Base-by-base conservation (phyloP, 192 early-diverging fungal species). In the Rhizophlyctis rosea region DNA sequence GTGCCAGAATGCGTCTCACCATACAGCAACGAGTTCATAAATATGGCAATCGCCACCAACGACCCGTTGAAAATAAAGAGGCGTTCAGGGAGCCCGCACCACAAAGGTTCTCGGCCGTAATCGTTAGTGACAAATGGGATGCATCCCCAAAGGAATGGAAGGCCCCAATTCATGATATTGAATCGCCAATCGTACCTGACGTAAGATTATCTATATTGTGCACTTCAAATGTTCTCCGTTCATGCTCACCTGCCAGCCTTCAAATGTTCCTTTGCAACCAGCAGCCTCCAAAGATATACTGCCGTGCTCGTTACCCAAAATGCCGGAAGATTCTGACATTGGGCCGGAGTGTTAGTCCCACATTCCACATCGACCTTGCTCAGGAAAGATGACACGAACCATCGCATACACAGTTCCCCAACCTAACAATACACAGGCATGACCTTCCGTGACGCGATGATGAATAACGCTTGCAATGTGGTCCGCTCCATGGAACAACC, bases 61-160 rank as follows among this genome's bases (percentile, higher is more conserved):
- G 59, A 21, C 16, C 59, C 59, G 59, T 60, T 60, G 28, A 60
- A 60, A 28, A 60, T 27, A 32, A 60, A 60, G 27, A 60, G 44
- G 3, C 59, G 59, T 39, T 60, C 23, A 9, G 59, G 59, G 1
- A 60, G 59, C 2, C 59, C 59, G 59, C 59, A 60, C 59, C 59
- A 60, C 23, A 60, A 39, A 23, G 47, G 44, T 31, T 60, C 59
- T 31, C 50, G 59, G 14, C 59, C 59, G 31, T 60, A 60, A 47
- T 60, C 59, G 44, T 60, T 31, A 18, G 59, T 60, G 23, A 49
- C 32, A 3, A 60, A 48, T 13, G 59, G 59, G 11, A 60, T 60
- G 4, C 47, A 9, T 2, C 47, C 47, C 59, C 59, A 60, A 4
- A 60, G 1, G 44, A 60, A 60, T 14, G 59, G 59, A 2, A 28